These are phyloP conservation scores for Heterobasidion parviporum DNA, from an alignment of 1,284 basidiomycete genomes.

Conservation along the genomic window DNA sequence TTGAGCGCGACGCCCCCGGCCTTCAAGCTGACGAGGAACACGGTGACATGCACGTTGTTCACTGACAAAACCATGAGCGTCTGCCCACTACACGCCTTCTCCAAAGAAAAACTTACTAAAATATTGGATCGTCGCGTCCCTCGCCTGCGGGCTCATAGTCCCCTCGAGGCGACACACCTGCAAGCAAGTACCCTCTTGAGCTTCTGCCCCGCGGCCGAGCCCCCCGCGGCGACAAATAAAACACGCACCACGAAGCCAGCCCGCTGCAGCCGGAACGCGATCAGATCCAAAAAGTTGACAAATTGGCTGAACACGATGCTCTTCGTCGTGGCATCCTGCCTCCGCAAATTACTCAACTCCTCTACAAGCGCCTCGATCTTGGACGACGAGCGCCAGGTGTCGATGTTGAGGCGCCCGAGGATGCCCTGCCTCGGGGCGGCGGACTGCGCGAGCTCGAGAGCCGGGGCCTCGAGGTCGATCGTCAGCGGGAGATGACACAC, in stretches of 20 bases:
- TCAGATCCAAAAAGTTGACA: constrained; percentile 85
- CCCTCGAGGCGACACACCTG: constrained; percentile 93
- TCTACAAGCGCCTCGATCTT: constrained; percentile 98
- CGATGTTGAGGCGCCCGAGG: constrained; percentile 81
- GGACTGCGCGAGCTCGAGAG: constrained; percentile 76
- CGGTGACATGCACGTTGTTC: constrained; percentile 90
- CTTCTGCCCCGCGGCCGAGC: not conserved
- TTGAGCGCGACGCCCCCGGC: constrained; percentile 95
- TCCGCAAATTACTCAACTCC: constrained; percentile 79
- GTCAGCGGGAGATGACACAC: constrained; percentile 92
- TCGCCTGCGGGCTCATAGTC: constrained; percentile 93
- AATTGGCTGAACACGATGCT: constrained; percentile 96
- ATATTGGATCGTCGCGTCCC: constrained; percentile 91
- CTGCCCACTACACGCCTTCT: not conserved
- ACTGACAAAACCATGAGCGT: constrained; percentile 33
- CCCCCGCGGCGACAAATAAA: not conserved
- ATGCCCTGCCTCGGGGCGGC: constrained; percentile 82
- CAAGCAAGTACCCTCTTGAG: constrained; percentile 8
- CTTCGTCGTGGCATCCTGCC: constrained; percentile 89
- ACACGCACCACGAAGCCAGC: constrained; percentile 77
- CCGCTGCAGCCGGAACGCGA: constrained; percentile 87
- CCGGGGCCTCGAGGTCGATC: constrained; percentile 91
- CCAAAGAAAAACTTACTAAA: constrained; percentile 59
- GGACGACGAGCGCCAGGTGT: constrained; percentile 89
- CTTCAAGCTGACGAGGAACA: constrained; percentile 94